Base-by-base conservation (phyloP, 768 basidiomycete species). In the Agaricus blazei region DNA sequence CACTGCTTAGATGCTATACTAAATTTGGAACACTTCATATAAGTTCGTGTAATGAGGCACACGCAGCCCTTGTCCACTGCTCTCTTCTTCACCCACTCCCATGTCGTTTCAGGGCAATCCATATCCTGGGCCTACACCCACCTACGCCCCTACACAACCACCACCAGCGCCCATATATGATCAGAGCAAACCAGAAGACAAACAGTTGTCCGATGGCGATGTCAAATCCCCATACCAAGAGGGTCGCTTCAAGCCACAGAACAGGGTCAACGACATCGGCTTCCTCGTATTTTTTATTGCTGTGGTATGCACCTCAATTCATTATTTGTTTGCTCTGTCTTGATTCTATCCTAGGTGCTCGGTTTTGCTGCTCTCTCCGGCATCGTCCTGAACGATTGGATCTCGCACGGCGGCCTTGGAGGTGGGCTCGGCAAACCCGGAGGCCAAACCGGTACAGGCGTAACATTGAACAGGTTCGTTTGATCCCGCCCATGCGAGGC, bases 271-370 rank as follows among this genome's bases (percentile, higher is more conserved):
- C 55, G 90, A 92, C 67, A 82, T 83, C 2, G 71, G 88, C 49
- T 83, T 89, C 65, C 71, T 90, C 12, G 64, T 88, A 6, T 64
- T 91, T 36, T 93, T 89, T 70, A 67, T 92, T n/a, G 71, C 83
- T 1, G 83, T 87, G 70, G 84, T 90, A 52, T 37, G 70, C 58
- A 0, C 28, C 26, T 28, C 36, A 40, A 45, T 15, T 24, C 19
- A 12, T 41, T 15, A 53, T 44, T 24, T 9, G 14, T 15, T n/a
- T 51, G 2, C 9, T 14, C 36, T 12, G 26, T 9, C 40, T 23
- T 26, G 8, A 24, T 38, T 9, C 6, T 19, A 23, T 9, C 27
- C 23, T 52, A 88, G 87, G 72, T 89, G 36, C 70, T 83, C 28
- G 90, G 85, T 2, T 92, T 85, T 63, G 81, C 76, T 12, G 85